phyloP scores from a whole-genome alignment of 192 early-diverging fungal species.

The Coemansia sp. region DNA sequence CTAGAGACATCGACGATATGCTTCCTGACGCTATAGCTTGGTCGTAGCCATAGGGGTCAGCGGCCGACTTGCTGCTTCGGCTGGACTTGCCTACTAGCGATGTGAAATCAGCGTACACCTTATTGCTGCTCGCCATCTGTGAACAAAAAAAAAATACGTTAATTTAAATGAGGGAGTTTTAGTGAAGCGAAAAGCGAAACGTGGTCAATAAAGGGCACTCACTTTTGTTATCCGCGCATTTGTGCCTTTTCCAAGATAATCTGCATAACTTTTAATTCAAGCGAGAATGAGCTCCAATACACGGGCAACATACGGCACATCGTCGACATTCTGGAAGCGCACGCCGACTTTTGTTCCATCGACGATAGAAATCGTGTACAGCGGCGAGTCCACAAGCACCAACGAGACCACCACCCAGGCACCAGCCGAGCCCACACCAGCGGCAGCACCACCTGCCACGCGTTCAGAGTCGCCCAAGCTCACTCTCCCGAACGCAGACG shows the following conservation, averaged over 20 bases:
- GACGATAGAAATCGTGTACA: constrained; percentile 23
- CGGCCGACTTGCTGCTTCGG: constrained; percentile 8
- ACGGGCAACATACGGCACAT: constrained; percentile 2
- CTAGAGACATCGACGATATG: constrained; percentile 5
- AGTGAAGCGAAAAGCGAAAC: background rate
- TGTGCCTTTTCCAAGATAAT: background rate
- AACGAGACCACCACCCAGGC: background rate
- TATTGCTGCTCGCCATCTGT: constrained; percentile 13
- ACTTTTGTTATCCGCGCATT: background rate
- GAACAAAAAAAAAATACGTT: background rate
- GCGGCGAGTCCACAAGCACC: constrained; percentile 6
- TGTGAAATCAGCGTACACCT: constrained; percentile 47
- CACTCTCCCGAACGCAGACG: background rate
- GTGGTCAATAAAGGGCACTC: background rate
- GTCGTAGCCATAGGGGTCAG: constrained; percentile 44
- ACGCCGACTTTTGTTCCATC: constrained; percentile 38
- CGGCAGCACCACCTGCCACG: background rate
- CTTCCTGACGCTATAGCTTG: constrained; percentile 17
- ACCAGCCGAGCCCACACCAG: background rate
- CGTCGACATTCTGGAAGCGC: constrained; percentile 45
- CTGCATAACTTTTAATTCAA: background rate
- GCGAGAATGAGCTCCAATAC: constrained; percentile 25
- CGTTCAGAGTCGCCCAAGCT: background rate
- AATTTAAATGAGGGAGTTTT: background rate
- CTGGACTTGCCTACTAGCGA: constrained; percentile 26